Evolutionary conservation across 129 eudicot genomes (phyloP).

Genomic region (Lactuca sativa): DNA sequence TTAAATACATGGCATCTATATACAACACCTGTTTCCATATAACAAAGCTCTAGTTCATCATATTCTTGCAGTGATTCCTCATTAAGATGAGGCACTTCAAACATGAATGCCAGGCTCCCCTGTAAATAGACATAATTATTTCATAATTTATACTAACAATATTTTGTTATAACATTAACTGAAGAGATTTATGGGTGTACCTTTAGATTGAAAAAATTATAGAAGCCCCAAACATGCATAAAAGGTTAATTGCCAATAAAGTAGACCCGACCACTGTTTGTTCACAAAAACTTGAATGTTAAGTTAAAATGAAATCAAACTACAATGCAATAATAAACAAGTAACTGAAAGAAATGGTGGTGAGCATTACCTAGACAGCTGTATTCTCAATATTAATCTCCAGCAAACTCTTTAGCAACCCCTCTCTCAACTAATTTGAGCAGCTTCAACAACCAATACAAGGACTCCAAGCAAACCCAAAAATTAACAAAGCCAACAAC

Average conservation of each 20-base stretch:
- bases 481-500: too few relatives aligned
- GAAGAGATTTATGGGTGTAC: constrained; percentile 26
- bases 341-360: too few relatives aligned
- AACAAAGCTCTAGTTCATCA: constrained; percentile 89
- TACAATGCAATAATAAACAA: too few relatives aligned
- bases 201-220: constrained; percentile 86
- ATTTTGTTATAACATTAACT: neutral
- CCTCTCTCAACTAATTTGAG: too few relatives aligned
- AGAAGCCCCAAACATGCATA: constrained; percentile 91
- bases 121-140: constrained; percentile 20
- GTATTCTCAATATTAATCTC: too few relatives aligned
- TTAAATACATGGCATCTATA: neutral
- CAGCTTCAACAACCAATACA: too few relatives aligned
- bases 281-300: too few relatives aligned
- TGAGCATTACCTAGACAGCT: too few relatives aligned
- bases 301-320: too few relatives aligned
- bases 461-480: too few relatives aligned
- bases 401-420: too few relatives aligned
- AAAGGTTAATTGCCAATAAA: constrained; percentile 34
- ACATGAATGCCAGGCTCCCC: constrained; percentile 97
- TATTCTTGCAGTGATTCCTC: constrained; percentile 94
- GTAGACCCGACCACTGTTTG: too few relatives aligned
- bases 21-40: constrained; percentile 81
- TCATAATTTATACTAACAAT: neutral
- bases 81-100: constrained; percentile 91